Evolutionary conservation across 495 filamentous ascomycete species (phyloP).

Genomic region (Penicillium simplicissimum): DNA sequence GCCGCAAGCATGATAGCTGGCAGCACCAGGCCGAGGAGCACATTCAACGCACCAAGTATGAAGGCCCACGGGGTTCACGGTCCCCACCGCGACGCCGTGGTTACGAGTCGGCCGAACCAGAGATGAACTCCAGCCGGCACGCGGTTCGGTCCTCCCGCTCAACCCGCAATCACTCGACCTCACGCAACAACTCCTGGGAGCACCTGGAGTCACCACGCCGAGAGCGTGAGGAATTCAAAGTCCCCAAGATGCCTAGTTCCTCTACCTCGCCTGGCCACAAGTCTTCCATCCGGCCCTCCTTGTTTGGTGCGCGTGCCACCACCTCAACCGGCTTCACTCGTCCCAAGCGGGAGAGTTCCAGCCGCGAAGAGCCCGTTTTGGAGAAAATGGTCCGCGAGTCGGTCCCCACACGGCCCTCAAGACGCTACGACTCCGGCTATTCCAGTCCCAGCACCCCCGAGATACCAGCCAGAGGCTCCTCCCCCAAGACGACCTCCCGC

Average conservation of each 20-base stretch:
- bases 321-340: constrained; percentile 31
- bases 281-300: constrained; percentile 28
- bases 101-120: constrained; percentile 41
- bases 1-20: constrained; percentile 14
- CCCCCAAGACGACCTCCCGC: constrained; percentile 35
- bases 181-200: constrained; percentile 39
- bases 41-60: constrained; percentile 38
- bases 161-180: constrained; percentile 29
- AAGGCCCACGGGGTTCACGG: constrained; percentile 29
- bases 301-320: constrained; percentile 35
- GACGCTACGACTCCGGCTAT: constrained; percentile 48
- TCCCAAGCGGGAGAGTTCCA: constrained; percentile 29
- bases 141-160: constrained; percentile 36
- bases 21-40: constrained; percentile 39
- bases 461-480: constrained; percentile 26
- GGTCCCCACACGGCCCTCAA: constrained; percentile 36
- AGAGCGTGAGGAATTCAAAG: constrained; percentile 26
- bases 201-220: constrained; percentile 31
- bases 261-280: constrained; percentile 31
- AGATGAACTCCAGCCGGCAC: constrained; percentile 29
- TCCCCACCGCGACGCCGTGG: constrained; percentile 36
- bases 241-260: constrained; percentile 34
- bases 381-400: constrained; percentile 27
- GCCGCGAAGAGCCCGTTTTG: constrained; percentile 26
- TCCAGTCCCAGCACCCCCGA: constrained; percentile 48